These are phyloP conservation scores for Pythium phragmiticola DNA, from an alignment of 352 stramenopile species.

Conservation along the genomic window DNA sequence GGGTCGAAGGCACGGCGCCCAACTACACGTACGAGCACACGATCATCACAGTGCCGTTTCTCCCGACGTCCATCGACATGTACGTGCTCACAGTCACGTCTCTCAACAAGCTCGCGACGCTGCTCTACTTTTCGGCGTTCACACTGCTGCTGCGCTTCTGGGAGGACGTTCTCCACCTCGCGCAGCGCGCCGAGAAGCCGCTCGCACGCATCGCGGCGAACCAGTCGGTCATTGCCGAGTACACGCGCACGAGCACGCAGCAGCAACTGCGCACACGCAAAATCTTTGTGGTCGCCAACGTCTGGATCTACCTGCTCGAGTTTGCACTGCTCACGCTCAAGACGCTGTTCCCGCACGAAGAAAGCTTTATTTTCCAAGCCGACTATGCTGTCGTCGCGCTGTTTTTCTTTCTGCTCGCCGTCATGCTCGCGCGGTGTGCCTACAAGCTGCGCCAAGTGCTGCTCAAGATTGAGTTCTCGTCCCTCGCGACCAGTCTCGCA, in stretches of 20 bases:
- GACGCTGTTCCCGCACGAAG: slow-evolving; percentile 64
- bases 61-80: slow-evolving; percentile 79
- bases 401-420: slow-evolving; percentile 70
- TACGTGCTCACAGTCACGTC: slow-evolving; percentile 78
- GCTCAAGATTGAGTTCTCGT: slow-evolving; percentile 76
- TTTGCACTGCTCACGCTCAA: slow-evolving; percentile 68
- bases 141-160: slow-evolving; percentile 80
- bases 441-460: slow-evolving; percentile 49
- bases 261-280: slow-evolving; percentile 45
- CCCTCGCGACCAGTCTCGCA: slow-evolving; percentile 54
- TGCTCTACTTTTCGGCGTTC: slow-evolving; percentile 83
- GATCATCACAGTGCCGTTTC: slow-evolving; percentile 62
- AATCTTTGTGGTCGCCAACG: slow-evolving; percentile 77
- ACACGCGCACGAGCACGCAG: slow-evolving; percentile 52
- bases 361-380: slow-evolving; percentile 59
- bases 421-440: slow-evolving; percentile 62
- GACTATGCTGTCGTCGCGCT: slow-evolving; percentile 73
- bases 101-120: slow-evolving; percentile 71
- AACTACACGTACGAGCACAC: slow-evolving; percentile 70
- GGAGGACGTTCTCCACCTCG: slow-evolving; percentile 69
- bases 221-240: slow-evolving; percentile 73
- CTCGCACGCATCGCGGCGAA: slow-evolving; percentile 61
- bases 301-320: slow-evolving; percentile 82
- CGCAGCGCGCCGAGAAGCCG: slow-evolving; percentile 50
- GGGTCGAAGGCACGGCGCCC: slow-evolving; percentile 48